Base-by-base conservation (phyloP, 108 stramenopile species). In the Hondaea fermentalgiana region DNA sequence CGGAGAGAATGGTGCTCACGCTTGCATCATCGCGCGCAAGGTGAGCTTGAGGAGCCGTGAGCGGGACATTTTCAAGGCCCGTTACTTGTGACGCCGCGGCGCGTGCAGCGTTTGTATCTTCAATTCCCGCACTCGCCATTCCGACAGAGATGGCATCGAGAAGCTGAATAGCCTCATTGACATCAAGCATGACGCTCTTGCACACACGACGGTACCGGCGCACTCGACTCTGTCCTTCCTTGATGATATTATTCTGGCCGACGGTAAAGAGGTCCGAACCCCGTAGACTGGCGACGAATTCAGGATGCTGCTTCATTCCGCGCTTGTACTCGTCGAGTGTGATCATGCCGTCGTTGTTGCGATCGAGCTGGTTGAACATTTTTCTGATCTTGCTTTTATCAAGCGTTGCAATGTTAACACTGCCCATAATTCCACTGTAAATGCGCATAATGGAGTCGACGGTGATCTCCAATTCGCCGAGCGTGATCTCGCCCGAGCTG, bases 301-400 rank as follows among this genome's bases (percentile, higher is more conserved):
- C 72, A 5, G 72, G 72, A 43, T 83, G 72, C 72, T 51, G 72
- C 72, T 83, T 83, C 72, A 83, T 83, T 8, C 72, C 72, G 19
- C 72, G 72, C 49, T 83, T 83, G 49, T 83, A 83, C 72, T 83
- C 72, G 23, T 83, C 72, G 14, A 83, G 49, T 51, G 72, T 83
- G 72, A 83, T 83, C 47, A 51, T 51, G 72, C 72, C 72, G 72
- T 83, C 72, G 49, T 21, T 23, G 49, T 83, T 83, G 47, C 49
- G 44, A 43, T 83, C 72, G 44, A 83, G 72, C 72, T 83, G 72
- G 49, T 83, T 83, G 44, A 83, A 83, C 72, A 83, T 83, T 21
- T 83, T 83, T 5, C 72, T 23, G 17, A 83, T 83, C 2, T 83
- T 83, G 49, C 23, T 51, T 21, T 83, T 83, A 21, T 83, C 72